Evolutionary conservation across 1,284 basidiomycete genomes (phyloP).

Genomic region (Pseudomicrostroma phylloplanum): DNA sequence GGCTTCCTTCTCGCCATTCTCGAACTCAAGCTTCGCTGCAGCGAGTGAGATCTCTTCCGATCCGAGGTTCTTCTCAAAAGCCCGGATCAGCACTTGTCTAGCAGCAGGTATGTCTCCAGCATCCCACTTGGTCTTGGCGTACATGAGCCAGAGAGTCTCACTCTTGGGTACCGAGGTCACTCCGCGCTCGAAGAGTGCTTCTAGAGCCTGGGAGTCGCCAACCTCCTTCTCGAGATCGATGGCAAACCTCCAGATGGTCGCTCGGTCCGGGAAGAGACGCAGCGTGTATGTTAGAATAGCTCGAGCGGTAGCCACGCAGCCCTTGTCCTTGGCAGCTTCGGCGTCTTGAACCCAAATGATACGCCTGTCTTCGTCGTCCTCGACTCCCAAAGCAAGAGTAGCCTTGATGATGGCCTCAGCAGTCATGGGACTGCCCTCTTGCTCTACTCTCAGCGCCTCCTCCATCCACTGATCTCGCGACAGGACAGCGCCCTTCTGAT

Average conservation of each 20-base stretch:
- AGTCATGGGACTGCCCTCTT: constrained; percentile 74
- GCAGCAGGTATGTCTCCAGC: constrained; percentile 75
- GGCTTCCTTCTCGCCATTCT: constrained; percentile 79
- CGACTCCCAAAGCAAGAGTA: constrained; percentile 70
- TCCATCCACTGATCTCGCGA: constrained; percentile 92
- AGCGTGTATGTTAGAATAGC: constrained; percentile 84
- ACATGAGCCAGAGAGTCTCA: constrained; percentile 93
- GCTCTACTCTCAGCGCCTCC: constrained; percentile 87
- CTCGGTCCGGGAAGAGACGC: constrained; percentile 79
- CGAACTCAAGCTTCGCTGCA: constrained; percentile 89
- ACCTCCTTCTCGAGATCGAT: constrained; percentile 86
- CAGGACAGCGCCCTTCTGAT: constrained; percentile 76
- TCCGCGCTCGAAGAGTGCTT: constrained; percentile 72
- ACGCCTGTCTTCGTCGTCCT: constrained; percentile 86
- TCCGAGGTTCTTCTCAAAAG: constrained; percentile 90
- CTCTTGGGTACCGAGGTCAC: constrained; percentile 85
- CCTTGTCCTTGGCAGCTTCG: constrained; percentile 68
- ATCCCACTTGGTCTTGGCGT: constrained; percentile 89
- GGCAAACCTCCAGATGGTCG: constrained; percentile 77
- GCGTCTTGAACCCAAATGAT: constrained; percentile 90
- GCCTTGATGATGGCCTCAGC: constrained; percentile 93
- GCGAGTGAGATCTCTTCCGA: constrained; percentile 96
- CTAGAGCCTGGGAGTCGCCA: constrained; percentile 54
- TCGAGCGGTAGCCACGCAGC: constrained; percentile 73
- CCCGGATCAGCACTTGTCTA: constrained; percentile 74